These are phyloP conservation scores for Boletus rubescentipes DNA, from an alignment of 768 basidiomycete species.

Conservation along the genomic window DNA sequence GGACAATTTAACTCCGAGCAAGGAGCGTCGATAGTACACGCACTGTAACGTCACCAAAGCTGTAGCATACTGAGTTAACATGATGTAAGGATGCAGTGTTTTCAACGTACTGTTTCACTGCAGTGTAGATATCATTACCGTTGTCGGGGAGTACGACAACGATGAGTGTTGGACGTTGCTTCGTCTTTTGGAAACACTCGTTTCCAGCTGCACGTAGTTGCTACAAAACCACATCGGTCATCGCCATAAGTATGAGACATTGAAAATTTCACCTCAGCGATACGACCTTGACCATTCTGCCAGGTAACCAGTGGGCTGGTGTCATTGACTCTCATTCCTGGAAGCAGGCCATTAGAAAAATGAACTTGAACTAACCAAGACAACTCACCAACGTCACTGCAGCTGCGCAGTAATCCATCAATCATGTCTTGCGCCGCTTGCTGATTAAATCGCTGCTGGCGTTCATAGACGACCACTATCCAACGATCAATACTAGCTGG, in stretches of 20 bases:
- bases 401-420: constrained; percentile 46
- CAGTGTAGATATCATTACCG: constrained; percentile 72
- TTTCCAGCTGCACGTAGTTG: constrained; percentile 53
- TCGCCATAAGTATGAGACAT: background rate
- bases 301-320: constrained; percentile 47
- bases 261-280: constrained; percentile 40
- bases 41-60: constrained; percentile 70
- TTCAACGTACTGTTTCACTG: constrained; percentile 69
- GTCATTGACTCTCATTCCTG: constrained; percentile 60
- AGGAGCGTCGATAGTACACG: constrained; percentile 11
- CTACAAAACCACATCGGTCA: constrained; percentile 20
- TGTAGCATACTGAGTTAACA: constrained; percentile 28
- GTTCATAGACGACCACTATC: constrained; percentile 68
- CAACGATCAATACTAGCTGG: constrained; percentile 55
- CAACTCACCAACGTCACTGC: constrained; percentile 59
- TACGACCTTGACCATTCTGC: constrained; percentile 57
- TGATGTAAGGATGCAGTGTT: background rate
- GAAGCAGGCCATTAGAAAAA: background rate
- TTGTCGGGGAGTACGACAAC: constrained; percentile 72
- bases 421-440: constrained; percentile 55
- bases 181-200: constrained; percentile 41
- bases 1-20: background rate
- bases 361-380: background rate
- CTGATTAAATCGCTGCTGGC: constrained; percentile 52
- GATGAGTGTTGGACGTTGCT: constrained; percentile 52